Conservation (phyloP, 208 protist genomes). For the Crithidia bombi region DNA sequence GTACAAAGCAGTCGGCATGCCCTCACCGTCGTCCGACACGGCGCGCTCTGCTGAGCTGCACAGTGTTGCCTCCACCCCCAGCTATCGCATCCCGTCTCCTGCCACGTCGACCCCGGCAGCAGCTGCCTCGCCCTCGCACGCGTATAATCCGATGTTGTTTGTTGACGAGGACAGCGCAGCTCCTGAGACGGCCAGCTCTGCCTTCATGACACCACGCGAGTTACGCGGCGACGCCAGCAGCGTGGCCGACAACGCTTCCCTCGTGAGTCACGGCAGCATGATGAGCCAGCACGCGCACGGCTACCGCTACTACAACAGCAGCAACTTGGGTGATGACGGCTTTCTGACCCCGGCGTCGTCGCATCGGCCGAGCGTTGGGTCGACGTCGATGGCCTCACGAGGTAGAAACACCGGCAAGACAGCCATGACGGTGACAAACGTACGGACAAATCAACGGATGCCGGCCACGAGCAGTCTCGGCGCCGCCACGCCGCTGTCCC, state of each 20-base stretch:
- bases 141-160: conserved; percentile 14
- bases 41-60: conserved; percentile 10
- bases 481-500: conserved; percentile 11
- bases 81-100: not conserved
- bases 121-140: not conserved
- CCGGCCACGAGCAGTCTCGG: not conserved
- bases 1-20: conserved; percentile 25
- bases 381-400: not conserved
- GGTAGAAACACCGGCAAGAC: not conserved
- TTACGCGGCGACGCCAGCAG: conserved; percentile 11
- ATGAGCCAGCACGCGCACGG: conserved; percentile 27
- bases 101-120: not conserved
- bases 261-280: conserved; percentile 33
- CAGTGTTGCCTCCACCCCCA: conserved; percentile 19
- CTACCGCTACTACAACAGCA: conserved; percentile 37
- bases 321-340: not conserved
- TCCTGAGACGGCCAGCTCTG: conserved; percentile 25
- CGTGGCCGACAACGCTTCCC: conserved; percentile 13
- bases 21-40: not conserved
- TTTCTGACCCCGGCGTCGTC: not conserved
- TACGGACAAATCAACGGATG: conserved; percentile 20
- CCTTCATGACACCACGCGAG: conserved; percentile 29
- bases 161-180: conserved; percentile 27
- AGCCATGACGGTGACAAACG: conserved; percentile 14
- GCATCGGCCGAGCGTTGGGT: not conserved